Evolutionary conservation across 2,329 filamentous ascomycete genomes (phyloP).

Genomic region (Lasiodiplodia citricola): DNA sequence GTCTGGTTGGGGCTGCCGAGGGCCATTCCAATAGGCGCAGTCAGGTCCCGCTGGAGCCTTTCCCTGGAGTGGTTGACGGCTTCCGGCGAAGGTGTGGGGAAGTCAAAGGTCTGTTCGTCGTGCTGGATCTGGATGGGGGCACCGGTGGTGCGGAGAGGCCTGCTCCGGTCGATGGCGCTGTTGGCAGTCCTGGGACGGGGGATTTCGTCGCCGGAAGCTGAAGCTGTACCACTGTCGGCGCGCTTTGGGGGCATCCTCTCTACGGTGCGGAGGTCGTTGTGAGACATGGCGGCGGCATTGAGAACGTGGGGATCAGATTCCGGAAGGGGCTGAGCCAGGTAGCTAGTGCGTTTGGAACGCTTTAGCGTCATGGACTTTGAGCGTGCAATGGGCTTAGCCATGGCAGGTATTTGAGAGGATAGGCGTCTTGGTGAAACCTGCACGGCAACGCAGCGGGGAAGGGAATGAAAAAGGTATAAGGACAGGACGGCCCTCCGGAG

Average conservation of each 20-base stretch:
- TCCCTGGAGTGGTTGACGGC: conserved; percentile 40
- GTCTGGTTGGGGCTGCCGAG: conserved; percentile 44
- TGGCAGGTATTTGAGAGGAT: conserved; percentile 37
- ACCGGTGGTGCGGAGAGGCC: conserved; percentile 44
- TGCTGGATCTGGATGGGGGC: conserved; percentile 32
- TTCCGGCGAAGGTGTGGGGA: conserved; percentile 37
- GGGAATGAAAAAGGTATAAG: conserved; percentile 35
- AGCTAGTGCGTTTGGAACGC: conserved; percentile 23
- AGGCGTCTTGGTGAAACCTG: conserved; percentile 37
- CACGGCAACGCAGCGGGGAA: conserved; percentile 31
- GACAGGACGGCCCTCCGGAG: conserved; percentile 48
- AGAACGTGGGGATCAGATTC: conserved; percentile 1
- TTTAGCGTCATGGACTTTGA: conserved; percentile 37
- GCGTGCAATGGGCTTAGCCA: conserved; percentile 45
- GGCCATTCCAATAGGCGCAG: conserved; percentile 45
- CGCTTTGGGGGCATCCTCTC: conserved; percentile 16
- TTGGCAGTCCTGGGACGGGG: conserved; percentile 43
- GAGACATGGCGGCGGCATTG: conserved; percentile 4
- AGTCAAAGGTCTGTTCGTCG: conserved; percentile 35
- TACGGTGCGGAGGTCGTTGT: conserved; percentile 2
- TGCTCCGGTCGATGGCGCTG: conserved; percentile 40
- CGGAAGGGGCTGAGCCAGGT: conserved; percentile 9
- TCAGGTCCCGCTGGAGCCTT: conserved; percentile 31
- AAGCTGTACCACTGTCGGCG: conserved; percentile 36
- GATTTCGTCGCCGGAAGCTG: conserved; percentile 42